Evolutionary conservation across 192 early-diverging fungal species (phyloP), one percentile per base, ranked within the genome.

Genomic region (Linnemannia zychae): DNA sequence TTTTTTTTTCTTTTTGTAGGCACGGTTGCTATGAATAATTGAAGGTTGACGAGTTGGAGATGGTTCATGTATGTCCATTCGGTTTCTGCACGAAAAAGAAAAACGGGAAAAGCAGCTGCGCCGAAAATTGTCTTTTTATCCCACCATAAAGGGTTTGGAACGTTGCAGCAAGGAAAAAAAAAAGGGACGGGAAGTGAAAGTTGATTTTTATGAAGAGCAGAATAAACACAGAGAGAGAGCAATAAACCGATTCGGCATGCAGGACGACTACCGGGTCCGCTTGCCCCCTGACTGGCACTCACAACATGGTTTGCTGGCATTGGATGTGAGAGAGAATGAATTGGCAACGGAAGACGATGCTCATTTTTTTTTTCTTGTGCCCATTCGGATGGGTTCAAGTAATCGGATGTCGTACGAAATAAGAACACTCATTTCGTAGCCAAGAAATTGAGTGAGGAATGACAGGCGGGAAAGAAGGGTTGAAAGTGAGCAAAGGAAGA

Each of bases 321-420:
- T 44, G 40, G 40, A 44, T 44, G 9, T 9, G 40, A 44, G 9
- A 44, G 4, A 44, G 40, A 9, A 44, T 44, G 4, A 44, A 9
- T 44, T 44, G 40, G 40, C 40, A 9, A 44, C 40, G 40, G 40
- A 44, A 9, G 40, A 20, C 50, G 20, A 31, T 63, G 3, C 13
- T 63, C 28, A 31, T 49, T 2, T 49, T 63, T 33, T 63, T 15
- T 63, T 31, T 31, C 13, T 63, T 63, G 53, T 12, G 15, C 7
- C 28, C 57, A 63, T 63, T 63, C 28, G 57, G 28, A 63, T 63
- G 57, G 57, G 57, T 63, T 63, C 28, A 22, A n/a, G 57, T 63
- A 63, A 63, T 63, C 57, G 9, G 28, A 9, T 63, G 57, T 63
- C 57, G 57, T 31, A 63, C 57, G 57, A 31, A 63, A n/a, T 9